Percentiles rank a stretch among this genome's conserved stretches.
Conservation (phyloP, 2,329 filamentous ascomycete genomes). For the Lithohypha guttulata region DNA sequence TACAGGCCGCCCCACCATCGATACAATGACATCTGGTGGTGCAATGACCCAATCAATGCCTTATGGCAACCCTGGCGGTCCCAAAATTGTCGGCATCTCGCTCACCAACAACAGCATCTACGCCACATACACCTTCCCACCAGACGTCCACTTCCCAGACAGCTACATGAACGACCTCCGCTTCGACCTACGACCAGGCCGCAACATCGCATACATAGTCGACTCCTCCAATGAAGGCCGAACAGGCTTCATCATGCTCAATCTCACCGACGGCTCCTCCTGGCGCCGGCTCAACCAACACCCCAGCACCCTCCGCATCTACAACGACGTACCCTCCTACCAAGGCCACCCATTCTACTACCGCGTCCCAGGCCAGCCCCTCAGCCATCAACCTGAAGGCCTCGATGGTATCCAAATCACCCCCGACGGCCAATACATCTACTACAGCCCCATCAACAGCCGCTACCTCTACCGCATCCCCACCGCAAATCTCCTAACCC, state of each 20-base stretch:
- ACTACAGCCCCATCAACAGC: conserved; percentile 34
- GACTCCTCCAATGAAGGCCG: conserved; percentile 38
- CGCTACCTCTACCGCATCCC: conserved; percentile 28
- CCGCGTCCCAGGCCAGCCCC: conserved; percentile 17
- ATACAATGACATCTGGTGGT: conserved; percentile 27
- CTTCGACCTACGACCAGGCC: conserved; percentile 35
- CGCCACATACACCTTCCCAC: conserved; percentile 33
- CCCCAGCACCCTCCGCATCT: conserved; percentile 20
- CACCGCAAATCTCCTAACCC: conserved; percentile 28
- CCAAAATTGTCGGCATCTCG: conserved; percentile 36
- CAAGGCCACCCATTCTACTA: conserved; percentile 28
- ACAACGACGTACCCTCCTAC: conserved; percentile 27
- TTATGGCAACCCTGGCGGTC: conserved; percentile 36
- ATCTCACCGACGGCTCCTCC: conserved; percentile 18
- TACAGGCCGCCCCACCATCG: conserved; percentile 35
- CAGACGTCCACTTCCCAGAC: conserved; percentile 35
- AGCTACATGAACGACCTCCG: conserved; percentile 39
- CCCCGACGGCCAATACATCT: conserved; percentile 30
- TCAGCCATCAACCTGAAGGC: conserved; percentile 25
- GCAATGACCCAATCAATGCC: conserved; percentile 26
- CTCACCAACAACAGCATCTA: conserved; percentile 32
- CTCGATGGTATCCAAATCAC: conserved; percentile 28
- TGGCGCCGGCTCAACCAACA: conserved; percentile 19
- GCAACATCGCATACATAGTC: conserved; percentile 37
- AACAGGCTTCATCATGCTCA: conserved; percentile 35